phyloP scores from a whole-genome alignment of 768 basidiomycete species.

The Tylopilus sp. region DNA sequence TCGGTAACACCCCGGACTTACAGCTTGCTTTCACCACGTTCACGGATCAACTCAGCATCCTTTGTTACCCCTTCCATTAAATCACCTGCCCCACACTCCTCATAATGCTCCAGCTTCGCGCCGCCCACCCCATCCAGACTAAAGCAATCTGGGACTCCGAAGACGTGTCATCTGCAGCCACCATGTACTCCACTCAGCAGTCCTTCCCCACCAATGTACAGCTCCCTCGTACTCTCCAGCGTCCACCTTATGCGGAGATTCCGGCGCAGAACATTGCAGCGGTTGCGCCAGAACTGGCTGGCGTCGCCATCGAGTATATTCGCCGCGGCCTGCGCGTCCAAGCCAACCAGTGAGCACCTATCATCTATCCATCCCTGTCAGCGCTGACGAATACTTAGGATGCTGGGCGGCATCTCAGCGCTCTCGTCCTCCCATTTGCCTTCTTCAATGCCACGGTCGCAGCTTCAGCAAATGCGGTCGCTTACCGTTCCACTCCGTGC shows the following conservation, averaged over 20 bases:
- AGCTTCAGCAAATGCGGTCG: conserved; percentile 30
- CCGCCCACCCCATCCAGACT: conserved; percentile 34
- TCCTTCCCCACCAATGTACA: conserved; percentile 43
- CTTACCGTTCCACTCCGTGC: conserved; percentile 32
- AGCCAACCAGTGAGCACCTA: conserved; percentile 40
- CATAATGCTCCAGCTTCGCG: conserved; percentile 35
- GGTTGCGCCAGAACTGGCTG: conserved; percentile 48
- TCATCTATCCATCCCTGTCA: conserved; percentile 7
- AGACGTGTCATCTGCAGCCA: conserved; percentile 22
- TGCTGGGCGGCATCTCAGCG: conserved; percentile 41
- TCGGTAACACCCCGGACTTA: conserved; percentile 13
- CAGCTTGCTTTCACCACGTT: conserved; percentile 8
- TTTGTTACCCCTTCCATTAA: conserved; percentile 19
- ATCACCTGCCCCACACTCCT: conserved; percentile 10
- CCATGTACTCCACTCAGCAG: conserved; percentile 31
- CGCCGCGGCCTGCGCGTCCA: conserved; percentile 46
- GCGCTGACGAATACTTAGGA: conserved; percentile 36
- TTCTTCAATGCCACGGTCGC: conserved; percentile 27
- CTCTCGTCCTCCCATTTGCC: conserved; percentile 47
- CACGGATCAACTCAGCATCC: conserved; percentile 16
- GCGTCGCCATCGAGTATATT: conserved; percentile 62
- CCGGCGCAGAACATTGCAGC: conserved; percentile 52
- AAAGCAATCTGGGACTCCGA: conserved; percentile 36
- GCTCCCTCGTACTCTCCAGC: conserved; percentile 67
- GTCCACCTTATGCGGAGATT: conserved; percentile 58